Evolutionary conservation across 106 monocot genomes (phyloP), one percentile per base, ranked within the genome.

Genomic region (Dactylorhiza incarnata): DNA sequence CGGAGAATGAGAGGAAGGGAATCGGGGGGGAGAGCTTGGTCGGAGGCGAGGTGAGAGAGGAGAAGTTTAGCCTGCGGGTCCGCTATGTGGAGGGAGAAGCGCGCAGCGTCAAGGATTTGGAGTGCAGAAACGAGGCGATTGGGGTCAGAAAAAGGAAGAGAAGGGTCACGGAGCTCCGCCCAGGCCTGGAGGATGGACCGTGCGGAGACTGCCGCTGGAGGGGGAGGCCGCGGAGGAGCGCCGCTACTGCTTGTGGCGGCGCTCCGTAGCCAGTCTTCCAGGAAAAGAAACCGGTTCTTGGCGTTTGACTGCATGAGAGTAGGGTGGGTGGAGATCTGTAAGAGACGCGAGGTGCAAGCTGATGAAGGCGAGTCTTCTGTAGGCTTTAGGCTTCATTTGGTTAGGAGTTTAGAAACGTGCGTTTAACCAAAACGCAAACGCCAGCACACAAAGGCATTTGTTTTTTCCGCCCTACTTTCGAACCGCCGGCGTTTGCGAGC

Each of bases 11-110:
- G 73, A 26, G 80, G 80, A 22, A 62, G 43, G 45, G 84, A 67
- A 2, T 55, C 45, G n/a, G 76, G 58, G 16, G 81, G 73, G 44
- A 78, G 45, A 45, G 73, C 48, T 29, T 45, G 19, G 86, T 86
- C 16, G 58, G 48, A 12, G 74, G 69, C 29, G 74, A 56, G 68
- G 78, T 43, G 49, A 78, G 88, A 86, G 49, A 88, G 73, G 83
- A 83, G 88, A 74, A 85, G 74, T 50, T 82, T 80, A 45, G 80
- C 88, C 19, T 91, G 91, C 26, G 91, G 81, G 37, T 88, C 86
- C 45, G 88, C 76, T 76, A 86, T 69, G 76, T 88, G 86, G 73
- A 91, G 85, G 44, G 88, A 80, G 68, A 80, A 49, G 22, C 68
- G 75, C 68, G 81, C 49, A 83, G 72, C 49, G 82, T 77, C 48